These are phyloP conservation scores for Mycena alexandri DNA, from an alignment of 768 basidiomycete species.

Conservation along the genomic window DNA sequence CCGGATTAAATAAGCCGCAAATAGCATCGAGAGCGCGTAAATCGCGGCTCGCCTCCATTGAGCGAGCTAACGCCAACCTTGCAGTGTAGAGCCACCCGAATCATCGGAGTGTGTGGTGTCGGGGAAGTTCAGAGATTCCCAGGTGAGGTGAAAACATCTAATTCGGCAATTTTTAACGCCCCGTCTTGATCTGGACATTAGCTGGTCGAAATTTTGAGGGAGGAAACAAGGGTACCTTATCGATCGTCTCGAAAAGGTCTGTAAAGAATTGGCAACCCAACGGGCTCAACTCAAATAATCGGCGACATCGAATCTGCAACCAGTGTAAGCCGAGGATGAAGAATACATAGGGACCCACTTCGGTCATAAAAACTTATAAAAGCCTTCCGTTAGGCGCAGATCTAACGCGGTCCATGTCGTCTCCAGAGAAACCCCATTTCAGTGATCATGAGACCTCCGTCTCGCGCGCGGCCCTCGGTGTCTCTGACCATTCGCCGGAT, in stretches of 20 bases:
- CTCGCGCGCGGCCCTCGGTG: no score
- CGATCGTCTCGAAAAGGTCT: conserved; percentile 94
- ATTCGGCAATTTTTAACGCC: conserved; percentile 84
- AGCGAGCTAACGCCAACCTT: conserved; percentile 97
- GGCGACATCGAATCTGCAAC: no score
- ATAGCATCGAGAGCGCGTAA: conserved; percentile 15
- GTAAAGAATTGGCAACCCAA: no score
- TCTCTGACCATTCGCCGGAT: no score
- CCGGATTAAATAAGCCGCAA: conserved; percentile 1
- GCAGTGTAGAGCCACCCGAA: conserved; percentile 90
- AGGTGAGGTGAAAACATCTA: conserved; percentile 94
- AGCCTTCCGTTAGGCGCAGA: no score
- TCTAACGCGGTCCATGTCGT: no score
- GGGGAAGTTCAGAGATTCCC: conserved; percentile 98
- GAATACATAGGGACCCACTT: no score
- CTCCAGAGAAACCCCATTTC: no score
- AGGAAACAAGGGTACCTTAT: conserved; percentile 70
- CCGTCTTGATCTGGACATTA: conserved; percentile 83
- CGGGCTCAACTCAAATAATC: no score
- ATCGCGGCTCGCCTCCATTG: conserved; percentile 98
- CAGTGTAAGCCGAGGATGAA: no score
- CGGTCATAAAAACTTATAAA: no score
- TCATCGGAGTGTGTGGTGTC: conserved; percentile 91
- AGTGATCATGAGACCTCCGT: no score
- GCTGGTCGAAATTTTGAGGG: not conserved